A percentile compares a stretch with the other conserved stretches of the same genome.
phyloP scores from a whole-genome alignment of 139 green algal species.

The Coccomyxa sp. region DNA sequence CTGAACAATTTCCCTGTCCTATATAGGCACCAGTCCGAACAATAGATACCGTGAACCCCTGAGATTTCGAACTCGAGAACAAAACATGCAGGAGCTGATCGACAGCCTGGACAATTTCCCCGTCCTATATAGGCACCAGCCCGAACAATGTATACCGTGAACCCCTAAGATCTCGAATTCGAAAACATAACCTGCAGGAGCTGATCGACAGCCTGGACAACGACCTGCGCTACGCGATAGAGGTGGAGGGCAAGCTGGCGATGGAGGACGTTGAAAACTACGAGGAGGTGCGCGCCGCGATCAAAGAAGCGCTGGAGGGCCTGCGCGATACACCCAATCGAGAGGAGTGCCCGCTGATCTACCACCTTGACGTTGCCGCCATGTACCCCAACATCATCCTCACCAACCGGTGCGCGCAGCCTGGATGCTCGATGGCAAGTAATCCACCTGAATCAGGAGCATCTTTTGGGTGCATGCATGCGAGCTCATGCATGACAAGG shows the following conservation, averaged over 20 bases:
- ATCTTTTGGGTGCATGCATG: neutral
- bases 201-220: constrained; percentile 88
- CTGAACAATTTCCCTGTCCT: no score
- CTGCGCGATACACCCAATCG: constrained; percentile 76
- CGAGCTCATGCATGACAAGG: no score
- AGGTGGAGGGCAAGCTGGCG: constrained; percentile 39
- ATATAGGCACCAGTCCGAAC: no score
- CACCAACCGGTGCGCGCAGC: constrained; percentile 68
- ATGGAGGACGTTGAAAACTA: constrained; percentile 71
- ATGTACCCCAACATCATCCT: constrained; percentile 99
- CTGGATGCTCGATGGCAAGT: neutral
- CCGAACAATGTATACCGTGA: no score
- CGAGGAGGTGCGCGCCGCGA: constrained; percentile 49
- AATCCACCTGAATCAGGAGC: neutral
- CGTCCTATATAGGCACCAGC: no score
- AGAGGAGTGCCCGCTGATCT: constrained; percentile 89
- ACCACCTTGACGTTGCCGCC: constrained; percentile 96
- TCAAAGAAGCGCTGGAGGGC: constrained; percentile 56
- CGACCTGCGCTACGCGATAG: constrained; percentile 85
- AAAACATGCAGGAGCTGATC: no score
- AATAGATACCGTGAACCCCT: no score
- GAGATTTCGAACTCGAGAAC: no score
- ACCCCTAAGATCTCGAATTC: no score
- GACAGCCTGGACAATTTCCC: no score
- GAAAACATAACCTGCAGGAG: neutral